Base-by-base conservation (phyloP, 2,329 filamentous ascomycete genomes). In the Colletotrichum shisoi region DNA sequence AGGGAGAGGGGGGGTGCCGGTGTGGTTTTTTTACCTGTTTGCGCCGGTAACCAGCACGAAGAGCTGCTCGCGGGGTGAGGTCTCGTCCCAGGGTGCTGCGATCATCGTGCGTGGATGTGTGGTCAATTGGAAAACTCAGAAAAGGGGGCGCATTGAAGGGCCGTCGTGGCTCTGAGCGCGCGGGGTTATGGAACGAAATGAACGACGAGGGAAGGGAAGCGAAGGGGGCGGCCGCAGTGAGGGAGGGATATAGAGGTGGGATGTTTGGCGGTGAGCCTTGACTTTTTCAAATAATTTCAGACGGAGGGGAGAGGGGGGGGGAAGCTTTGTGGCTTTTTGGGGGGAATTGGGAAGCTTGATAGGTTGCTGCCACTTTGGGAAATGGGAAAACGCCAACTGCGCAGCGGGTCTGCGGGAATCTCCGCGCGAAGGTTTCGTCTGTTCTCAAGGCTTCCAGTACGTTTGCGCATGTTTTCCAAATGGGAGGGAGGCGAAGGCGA, bases 11-110 rank as follows among this genome's bases (percentile, higher is more conserved):
- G 17, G n/a, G 40, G 1, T n/a, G n/a, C n/a, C 31, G 40, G 49
- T 3, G 17, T 17, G 62, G 71, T 74, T 64, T 84, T 84, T 74
- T 64, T 84, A 94, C 93, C 92, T 94, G 78, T 96, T 96, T 42
- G 92, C 91, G 60, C 93, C 93, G 0, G 93, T 96, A 46, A 97
- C 87, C 45, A 97, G 82, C 9, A 92, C 87, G 74, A 87, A 87
- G 53, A 84, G 78, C 73, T 85, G 84, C 67, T 85, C 79, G 39
- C 79, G 71, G 34, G 70, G 65, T 2, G 76, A 71, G 15, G 72
- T 71, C 8, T 61, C 65, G n/a, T 77, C 76, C 79, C 78, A 80
- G 9, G 78, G 78, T 3, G 76, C 73, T 51, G 59, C 52, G 27
- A 66, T 31, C 67, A 69, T 70, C 49, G 15, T 39, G 51, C 57